Evolutionary conservation across 805 yeast species (phyloP), one percentile per base, ranked within the genome.

Genomic region (Candida wancherniae): DNA sequence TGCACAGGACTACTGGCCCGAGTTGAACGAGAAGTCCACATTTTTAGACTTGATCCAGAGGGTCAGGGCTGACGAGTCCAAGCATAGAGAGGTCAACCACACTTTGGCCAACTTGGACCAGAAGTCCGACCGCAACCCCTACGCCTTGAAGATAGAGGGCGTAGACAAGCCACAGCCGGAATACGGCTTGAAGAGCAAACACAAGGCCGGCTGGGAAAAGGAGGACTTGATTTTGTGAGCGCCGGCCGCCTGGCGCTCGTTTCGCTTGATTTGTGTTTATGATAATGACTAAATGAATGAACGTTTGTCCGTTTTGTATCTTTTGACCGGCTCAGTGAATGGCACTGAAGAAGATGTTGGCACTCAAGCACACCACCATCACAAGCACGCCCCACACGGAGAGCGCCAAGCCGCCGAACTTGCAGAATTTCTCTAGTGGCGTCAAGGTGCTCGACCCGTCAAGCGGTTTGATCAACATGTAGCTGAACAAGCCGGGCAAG

Each of bases 401-500:
- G 45, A 87, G 64, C 0, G 58, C 62, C 37, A 81, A 52, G 14
- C 86, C 76, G n/a, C 67, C 60, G 30, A 51, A 54, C 44, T 70
- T 72, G 32, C 71, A 50, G 5, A 52, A 16, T 13, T 30, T 40
- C 14, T 67, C 69, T 9, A 52, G 46, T 15, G 25, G 39, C n/a
- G 62, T 32, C 27, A 48, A 46, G 19, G 41, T 42, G 30, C 36
- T 45, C 21, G 48, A 36, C 19, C 65, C 70, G 4, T 42, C 39
- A 17, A 40, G 36, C 12, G 73, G 58, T n/a, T 76, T 80, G 32
- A 84, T 71, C 37, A 87, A 64, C 45, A 73, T 77, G 58, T 73
- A 85, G 3, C 90, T 94, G 51, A 87, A 85, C 14, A 85, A 61
- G 0, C 96, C 96, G 0, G 97, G 97, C 27, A 87, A 66, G 17